Evolutionary conservation across 139 green algal genomes (phyloP).

Genomic region (Protoeuglena noctilucae): DNA sequence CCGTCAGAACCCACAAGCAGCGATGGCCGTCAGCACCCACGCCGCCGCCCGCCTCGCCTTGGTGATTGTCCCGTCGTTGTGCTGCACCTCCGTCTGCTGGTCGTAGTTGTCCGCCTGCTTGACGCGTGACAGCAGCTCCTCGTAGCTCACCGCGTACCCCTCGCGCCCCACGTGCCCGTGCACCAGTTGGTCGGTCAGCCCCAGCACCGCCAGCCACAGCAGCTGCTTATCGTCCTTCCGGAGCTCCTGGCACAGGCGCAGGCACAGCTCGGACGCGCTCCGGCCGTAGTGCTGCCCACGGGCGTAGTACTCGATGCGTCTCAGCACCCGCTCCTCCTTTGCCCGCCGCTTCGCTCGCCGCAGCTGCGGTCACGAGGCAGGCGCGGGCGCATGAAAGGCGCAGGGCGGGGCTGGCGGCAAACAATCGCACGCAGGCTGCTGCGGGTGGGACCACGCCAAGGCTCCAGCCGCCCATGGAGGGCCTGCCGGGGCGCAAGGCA

Average conservation of each 20-base stretch:
- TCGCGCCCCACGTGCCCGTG: slow-evolving; percentile 43
- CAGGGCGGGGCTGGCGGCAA: too few species aligned
- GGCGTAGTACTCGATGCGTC: slow-evolving; percentile 33
- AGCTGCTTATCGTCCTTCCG: slow-evolving; percentile 36
- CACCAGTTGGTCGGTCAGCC: slow-evolving; percentile 76
- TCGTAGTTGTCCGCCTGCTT: too few species aligned
- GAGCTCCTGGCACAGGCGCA: slow-evolving; percentile 36
- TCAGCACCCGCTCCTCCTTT: background rate
- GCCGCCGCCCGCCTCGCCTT: too few species aligned
- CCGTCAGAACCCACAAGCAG: too few species aligned
- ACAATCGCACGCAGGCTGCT: too few species aligned
- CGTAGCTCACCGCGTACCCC: slow-evolving; percentile 24
- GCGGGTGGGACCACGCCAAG: too few species aligned
- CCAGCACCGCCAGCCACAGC: slow-evolving; percentile 66
- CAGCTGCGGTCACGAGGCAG: background rate
- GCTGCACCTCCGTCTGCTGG: too few species aligned
- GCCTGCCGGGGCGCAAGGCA: too few species aligned
- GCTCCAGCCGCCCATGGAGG: too few species aligned
- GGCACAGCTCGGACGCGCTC: slow-evolving; percentile 46
- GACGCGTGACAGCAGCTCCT: slow-evolving; percentile 15
- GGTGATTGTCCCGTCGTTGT: too few species aligned
- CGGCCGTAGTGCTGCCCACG: slow-evolving; percentile 43
- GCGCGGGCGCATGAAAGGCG: too few species aligned
- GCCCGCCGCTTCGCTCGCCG: background rate
- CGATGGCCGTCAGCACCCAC: too few species aligned